phyloP scores from a whole-genome alignment of 108 stramenopile species.

The Cyclotella baltica region DNA sequence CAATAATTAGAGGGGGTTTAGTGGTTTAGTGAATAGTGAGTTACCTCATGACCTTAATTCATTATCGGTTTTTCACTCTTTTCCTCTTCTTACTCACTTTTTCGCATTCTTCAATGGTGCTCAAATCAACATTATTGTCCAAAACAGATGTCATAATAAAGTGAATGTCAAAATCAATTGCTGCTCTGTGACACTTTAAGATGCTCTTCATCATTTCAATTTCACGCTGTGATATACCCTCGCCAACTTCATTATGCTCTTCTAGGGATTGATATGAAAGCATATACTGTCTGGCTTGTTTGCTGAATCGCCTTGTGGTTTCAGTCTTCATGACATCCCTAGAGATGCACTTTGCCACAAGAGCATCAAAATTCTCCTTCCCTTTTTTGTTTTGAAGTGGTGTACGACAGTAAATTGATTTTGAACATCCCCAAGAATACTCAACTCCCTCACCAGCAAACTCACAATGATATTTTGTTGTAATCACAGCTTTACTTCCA shows the following conservation, averaged over 20 bases:
- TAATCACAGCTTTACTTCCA: conserved; percentile 8
- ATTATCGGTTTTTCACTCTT: background rate
- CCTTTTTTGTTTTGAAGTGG: conserved; percentile 33
- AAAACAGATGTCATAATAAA: conserved; percentile 3
- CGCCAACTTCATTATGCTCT: background rate
- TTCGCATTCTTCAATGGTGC: background rate
- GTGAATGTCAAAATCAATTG: conserved; percentile 23
- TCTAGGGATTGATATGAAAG: background rate
- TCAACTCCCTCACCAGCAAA: conserved; percentile 51
- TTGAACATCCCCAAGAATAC: conserved; percentile 39
- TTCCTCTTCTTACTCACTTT: background rate
- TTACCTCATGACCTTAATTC: background rate
- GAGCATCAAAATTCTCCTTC: conserved; percentile 15
- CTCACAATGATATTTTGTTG: conserved; percentile 48
- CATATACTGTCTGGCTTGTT: background rate
- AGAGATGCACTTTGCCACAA: conserved; percentile 8
- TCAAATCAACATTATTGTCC: background rate
- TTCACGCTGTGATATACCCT: background rate
- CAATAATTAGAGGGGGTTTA: background rate
- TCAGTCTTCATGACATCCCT: conserved; percentile 4
- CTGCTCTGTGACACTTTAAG: conserved; percentile 20
- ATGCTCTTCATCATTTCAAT: conserved; percentile 25
- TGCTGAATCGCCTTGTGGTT: background rate
- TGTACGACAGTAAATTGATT: conserved; percentile 25
- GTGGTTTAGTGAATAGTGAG: background rate